Percentiles rank a stretch among this genome's conserved stretches.
Conservation (phyloP, 176 grass and related monocot species). For the Avena insularis region DNA sequence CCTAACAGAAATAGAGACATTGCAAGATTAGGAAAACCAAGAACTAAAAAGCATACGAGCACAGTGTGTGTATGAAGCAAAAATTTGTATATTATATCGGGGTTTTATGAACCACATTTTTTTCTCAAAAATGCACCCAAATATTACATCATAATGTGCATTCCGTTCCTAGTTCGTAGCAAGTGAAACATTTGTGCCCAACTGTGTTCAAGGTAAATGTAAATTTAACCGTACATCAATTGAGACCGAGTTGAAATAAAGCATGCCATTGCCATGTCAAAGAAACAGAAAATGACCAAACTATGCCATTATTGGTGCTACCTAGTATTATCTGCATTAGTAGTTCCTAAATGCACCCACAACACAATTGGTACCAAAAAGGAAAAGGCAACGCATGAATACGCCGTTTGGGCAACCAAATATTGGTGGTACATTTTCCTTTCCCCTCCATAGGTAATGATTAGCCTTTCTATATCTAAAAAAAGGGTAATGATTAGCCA, state of each 20-base stretch:
- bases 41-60: neutral
- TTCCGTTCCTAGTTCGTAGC: neutral
- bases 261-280: neutral
- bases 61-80: neutral
- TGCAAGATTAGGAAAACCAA: constrained; percentile 9
- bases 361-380: constrained; percentile 27
- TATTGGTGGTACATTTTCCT: neutral
- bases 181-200: neutral
- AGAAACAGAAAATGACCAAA: neutral
- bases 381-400: constrained; percentile 37
- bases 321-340: neutral
- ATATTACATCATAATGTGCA: neutral
- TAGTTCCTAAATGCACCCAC: constrained; percentile 20
- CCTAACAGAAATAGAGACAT: constrained; percentile 48
- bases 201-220: neutral
- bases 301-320: neutral
- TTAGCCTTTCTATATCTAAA: neutral
- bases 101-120: neutral
- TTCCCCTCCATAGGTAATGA: constrained; percentile 23
- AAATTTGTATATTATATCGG: neutral
- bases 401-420: constrained; percentile 25
- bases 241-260: neutral
- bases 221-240: neutral
- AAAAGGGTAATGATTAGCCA: constrained; percentile 8
- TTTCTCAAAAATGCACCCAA: neutral